Conservation (phyloP, 768 basidiomycete genomes). For the Russula foetens region DNA sequence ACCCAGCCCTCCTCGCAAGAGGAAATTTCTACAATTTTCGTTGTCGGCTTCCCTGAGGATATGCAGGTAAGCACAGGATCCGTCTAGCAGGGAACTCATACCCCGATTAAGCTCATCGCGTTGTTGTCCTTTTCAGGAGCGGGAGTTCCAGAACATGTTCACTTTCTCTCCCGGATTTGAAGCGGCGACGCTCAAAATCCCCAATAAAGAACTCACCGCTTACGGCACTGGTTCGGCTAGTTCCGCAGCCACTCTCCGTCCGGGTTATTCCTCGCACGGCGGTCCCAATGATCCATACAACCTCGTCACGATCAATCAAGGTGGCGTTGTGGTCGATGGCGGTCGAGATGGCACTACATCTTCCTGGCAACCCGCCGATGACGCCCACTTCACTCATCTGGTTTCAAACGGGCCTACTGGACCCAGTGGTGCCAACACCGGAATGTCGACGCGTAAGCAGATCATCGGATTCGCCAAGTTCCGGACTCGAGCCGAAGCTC, state of each 20-base stretch:
- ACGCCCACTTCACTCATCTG: conserved; percentile 29
- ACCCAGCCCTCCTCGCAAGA: conserved; percentile 42
- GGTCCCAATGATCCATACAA: conserved; percentile 79
- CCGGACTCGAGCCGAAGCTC: conserved; percentile 74
- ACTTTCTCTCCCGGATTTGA: conserved; percentile 94
- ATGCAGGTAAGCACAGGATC: conserved; percentile 65
- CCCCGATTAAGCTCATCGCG: conserved; percentile 9
- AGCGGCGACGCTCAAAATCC: conserved; percentile 95
- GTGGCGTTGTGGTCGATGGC: conserved; percentile 73
- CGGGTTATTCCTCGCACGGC: conserved; percentile 25
- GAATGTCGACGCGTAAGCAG: conserved; percentile 71
- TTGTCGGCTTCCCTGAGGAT: conserved; percentile 98
- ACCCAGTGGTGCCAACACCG: conserved; percentile 13
- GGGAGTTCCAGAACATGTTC: conserved; percentile 99
- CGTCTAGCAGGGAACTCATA: conserved; percentile 7
- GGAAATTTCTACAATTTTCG: conserved; percentile 95
- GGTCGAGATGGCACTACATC: conserved; percentile 65
- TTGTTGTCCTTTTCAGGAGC: conserved; percentile 52
- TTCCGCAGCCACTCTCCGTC: conserved; percentile 15
- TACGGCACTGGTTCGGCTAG: conserved; percentile 39
- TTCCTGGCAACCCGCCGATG: conserved; percentile 45
- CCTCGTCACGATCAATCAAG: conserved; percentile 74
- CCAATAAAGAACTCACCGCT: conserved; percentile 81
- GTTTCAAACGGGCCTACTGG: conserved; percentile 15
- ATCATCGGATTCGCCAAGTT: conserved; percentile 99